Evolutionary conservation across 257 asterid genomes (phyloP).

Genomic region (Salvia rosmarinus): DNA sequence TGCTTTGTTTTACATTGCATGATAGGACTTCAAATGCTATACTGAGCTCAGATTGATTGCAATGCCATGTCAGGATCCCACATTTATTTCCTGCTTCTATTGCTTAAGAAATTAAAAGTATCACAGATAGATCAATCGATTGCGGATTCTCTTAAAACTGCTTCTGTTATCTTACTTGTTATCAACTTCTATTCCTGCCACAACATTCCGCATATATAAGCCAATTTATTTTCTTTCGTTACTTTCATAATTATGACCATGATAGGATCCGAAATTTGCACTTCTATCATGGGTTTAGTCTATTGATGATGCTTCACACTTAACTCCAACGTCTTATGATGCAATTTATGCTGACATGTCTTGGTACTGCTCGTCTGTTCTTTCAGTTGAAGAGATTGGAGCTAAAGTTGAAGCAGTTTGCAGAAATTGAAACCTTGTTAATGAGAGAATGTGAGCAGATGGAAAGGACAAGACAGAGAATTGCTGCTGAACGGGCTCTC

Average conservation of each 20-base stretch:
- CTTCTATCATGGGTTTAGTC: neutral
- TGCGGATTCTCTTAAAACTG: neutral
- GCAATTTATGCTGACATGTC: slow-evolving; percentile 19
- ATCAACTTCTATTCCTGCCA: neutral
- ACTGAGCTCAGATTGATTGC: neutral
- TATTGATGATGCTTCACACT: slow-evolving; percentile 9
- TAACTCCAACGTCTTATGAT: neutral
- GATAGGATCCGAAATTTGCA: slow-evolving; percentile 2
- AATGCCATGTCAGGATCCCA: neutral
- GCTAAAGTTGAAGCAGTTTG: slow-evolving; percentile 97
- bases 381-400: slow-evolving; percentile 91
- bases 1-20: neutral
- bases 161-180: neutral
- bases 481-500: slow-evolving; percentile 61
- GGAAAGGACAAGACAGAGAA: slow-evolving; percentile 84
- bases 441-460: slow-evolving; percentile 98
- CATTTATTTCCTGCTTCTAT: neutral
- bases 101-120: neutral
- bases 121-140: neutral
- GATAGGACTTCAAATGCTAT: neutral
- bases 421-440: slow-evolving; percentile 89
- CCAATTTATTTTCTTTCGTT: neutral
- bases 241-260: neutral
- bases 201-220: neutral
- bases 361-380: slow-evolving; percentile 15